These are phyloP conservation scores for Quercus tomentella DNA, from an alignment of 331 rosid genomes.

Conservation along the genomic window DNA sequence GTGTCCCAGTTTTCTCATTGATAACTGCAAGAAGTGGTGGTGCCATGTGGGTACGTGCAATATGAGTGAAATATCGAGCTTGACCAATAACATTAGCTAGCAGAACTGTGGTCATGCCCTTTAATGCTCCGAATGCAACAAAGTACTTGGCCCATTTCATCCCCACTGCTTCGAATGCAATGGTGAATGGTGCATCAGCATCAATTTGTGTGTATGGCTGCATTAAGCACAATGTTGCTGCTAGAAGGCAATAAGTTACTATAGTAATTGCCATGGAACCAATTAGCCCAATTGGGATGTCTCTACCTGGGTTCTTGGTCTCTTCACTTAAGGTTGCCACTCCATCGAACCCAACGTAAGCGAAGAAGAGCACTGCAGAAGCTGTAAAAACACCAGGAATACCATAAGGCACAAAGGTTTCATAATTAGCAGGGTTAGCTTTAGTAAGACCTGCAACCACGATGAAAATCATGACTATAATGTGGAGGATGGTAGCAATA, in stretches of 20 bases:
- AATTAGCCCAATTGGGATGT: conserved; percentile 47
- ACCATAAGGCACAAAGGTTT: conserved; percentile 33
- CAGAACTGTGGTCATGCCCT: conserved; percentile 50
- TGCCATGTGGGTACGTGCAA: conserved; percentile 43
- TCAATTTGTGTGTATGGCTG: conserved; percentile 39
- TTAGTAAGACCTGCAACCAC: conserved; percentile 37
- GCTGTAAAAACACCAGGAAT: conserved; percentile 34
- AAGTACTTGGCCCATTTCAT: conserved; percentile 57
- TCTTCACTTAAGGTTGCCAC: conserved; percentile 55
- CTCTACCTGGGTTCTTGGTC: conserved; percentile 38
- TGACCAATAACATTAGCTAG: conserved; percentile 52
- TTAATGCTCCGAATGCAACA: conserved; percentile 48
- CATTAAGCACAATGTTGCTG: conserved; percentile 46
- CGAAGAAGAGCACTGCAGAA: conserved; percentile 43
- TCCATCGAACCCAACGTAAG: conserved; percentile 51
- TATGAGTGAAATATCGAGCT: conserved; percentile 62
- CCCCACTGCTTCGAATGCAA: conserved; percentile 45
- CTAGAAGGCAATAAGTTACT: conserved; percentile 32
- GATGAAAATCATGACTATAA: conserved; percentile 36
- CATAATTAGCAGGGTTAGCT: conserved; percentile 26
- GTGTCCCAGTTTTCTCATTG: conserved; percentile 40
- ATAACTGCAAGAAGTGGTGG: conserved; percentile 45
- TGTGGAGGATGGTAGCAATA: conserved; percentile 35
- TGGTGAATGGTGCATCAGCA: conserved; percentile 33
- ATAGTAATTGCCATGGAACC: conserved; percentile 39